A percentile compares a stretch with the other conserved stretches of the same genome.
phyloP scores from a whole-genome alignment of 1,284 basidiomycete genomes.

The Phellopilus nigrolimitatus region DNA sequence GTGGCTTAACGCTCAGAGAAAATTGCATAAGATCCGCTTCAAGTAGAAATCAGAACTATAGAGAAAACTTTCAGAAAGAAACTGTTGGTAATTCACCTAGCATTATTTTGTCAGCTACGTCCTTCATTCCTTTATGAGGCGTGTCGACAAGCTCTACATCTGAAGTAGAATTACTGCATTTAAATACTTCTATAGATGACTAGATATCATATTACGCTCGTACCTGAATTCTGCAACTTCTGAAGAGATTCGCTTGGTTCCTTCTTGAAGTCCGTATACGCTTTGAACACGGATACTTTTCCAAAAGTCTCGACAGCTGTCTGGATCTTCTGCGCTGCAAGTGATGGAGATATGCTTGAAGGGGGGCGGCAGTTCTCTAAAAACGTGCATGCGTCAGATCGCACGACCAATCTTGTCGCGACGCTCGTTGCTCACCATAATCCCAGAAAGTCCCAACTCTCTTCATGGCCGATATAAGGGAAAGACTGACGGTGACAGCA shows the following conservation, averaged over 20 bases:
- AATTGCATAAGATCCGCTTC: conserved; percentile 56
- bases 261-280: conserved; percentile 25
- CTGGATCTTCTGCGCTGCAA: conserved; percentile 30
- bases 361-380: conserved; percentile 54
- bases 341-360: conserved; percentile 38
- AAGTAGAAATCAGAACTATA: not conserved
- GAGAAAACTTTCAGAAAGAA: not conserved
- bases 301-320: conserved; percentile 17
- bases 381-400: not conserved
- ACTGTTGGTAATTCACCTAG: not conserved
- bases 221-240: conserved; percentile 34
- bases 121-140: conserved; percentile 37
- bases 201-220: not conserved
- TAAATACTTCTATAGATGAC: not conserved
- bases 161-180: not conserved
- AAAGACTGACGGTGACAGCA: too few species aligned
- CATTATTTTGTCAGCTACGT: conserved; percentile 40
- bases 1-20: conserved; percentile 48
- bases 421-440: conserved; percentile 36
- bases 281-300: conserved; percentile 20
- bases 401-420: not conserved
- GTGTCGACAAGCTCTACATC: conserved; percentile 39
- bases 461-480: too few species aligned
- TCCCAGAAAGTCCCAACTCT: conserved; percentile 58
- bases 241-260: not conserved